A percentile compares a stretch with the other conserved stretches of the same genome.
Evolutionary conservation across 2,329 filamentous ascomycete genomes (phyloP).

Genomic region (Didymella glomerata): DNA sequence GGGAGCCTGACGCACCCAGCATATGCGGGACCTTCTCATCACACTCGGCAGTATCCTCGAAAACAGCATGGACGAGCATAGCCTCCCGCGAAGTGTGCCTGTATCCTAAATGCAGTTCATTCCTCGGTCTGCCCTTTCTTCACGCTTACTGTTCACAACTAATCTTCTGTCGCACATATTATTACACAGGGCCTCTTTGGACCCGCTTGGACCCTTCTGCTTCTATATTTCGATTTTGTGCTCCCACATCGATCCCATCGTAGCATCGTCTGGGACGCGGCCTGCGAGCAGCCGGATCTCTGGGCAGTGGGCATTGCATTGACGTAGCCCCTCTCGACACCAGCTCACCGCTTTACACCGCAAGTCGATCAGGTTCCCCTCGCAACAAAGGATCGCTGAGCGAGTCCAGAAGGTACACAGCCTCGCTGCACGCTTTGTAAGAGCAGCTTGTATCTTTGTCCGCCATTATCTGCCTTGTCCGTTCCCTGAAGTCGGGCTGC

Average conservation of each 20-base stretch:
- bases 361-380: conserved; percentile 18
- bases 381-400: conserved; percentile 12
- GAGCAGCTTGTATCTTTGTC: conserved; percentile 13
- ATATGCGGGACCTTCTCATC: conserved; percentile 16
- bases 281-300: conserved; percentile 15
- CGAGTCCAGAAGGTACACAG: conserved; percentile 15
- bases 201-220: conserved; percentile 9
- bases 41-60: conserved; percentile 7
- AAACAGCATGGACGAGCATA: conserved; percentile 14
- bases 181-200: conserved; percentile 3
- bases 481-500: conserved; percentile 13
- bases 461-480: conserved; percentile 6
- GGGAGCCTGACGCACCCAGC: conserved; percentile 17
- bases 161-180: conserved; percentile 19
- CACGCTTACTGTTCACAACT: conserved; percentile 15
- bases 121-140: conserved; percentile 13
- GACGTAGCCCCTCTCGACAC: conserved; percentile 21
- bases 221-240: conserved; percentile 25
- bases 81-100: conserved; percentile 11
- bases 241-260: conserved; percentile 17
- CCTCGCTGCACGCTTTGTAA: conserved; percentile 19
- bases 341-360: conserved; percentile 21
- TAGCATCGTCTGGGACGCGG: conserved; percentile 20
- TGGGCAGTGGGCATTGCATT: conserved; percentile 20
- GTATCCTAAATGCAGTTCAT: conserved; percentile 19